Base-by-base conservation (phyloP, 345 rosid species). In the Gynandropsis gynandra region DNA sequence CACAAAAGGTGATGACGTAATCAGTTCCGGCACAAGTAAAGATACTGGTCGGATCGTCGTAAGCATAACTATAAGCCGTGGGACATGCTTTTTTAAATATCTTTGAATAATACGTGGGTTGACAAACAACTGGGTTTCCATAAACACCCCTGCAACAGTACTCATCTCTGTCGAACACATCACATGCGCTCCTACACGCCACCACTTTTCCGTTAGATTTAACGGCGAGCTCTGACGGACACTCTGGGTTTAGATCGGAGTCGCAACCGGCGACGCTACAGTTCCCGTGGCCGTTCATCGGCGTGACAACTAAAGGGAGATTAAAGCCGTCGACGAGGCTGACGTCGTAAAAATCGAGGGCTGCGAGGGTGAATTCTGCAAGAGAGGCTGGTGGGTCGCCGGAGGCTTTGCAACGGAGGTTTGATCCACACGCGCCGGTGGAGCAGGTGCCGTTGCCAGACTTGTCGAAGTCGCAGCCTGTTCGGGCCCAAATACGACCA, bases 321-420 rank as follows among this genome's bases (percentile, higher is more conserved):
- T 90, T 90, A 35, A 80, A 90, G 7, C 95, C 96, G n/a, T 90
- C 96, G 0, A 83, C 96, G 4, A 90, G 87, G 76, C 98, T 90
- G 13, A 87, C 96, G 33, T 90, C 98, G 61, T 90, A 90, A 63
- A 58, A 87, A 44, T 90, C 83, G 0, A 32, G 0, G 0, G 47
- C 3, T 0, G 87, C 63, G 10, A 90, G 63, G 7, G 98, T 87
- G 56, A 90, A 87, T 52, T 90, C 98, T 0, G 98, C 80, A 9
- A 90, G 79, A 5, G 98, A 69, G 10, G 82, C 89, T 0, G 98
- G 98, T 34, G 87, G 59, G 34, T 53, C 63, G 1, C 96, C 93
- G 0, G 87, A 75, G 42, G 53, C 82, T 18, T 54, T 32, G 46
- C 96, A 90, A 42, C 83, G 69, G 35, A 87, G 76, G 8, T 78